These are phyloP conservation scores for Pseudoneurospora amorphoporcata DNA, from an alignment of 495 filamentous ascomycete genomes.

Conservation along the genomic window DNA sequence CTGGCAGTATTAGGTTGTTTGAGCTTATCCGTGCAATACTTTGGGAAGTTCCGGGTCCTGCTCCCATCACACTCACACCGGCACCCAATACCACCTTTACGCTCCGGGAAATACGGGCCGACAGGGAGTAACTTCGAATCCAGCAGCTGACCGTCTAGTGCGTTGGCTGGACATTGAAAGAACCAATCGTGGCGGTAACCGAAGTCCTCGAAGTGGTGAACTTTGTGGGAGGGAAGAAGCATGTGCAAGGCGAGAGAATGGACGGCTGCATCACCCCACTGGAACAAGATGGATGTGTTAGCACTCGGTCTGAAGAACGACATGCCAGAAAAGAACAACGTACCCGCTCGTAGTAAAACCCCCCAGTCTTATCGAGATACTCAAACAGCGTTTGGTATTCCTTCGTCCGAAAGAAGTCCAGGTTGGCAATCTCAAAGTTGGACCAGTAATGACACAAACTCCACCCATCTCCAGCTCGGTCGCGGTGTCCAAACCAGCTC, in stretches of 20 bases:
- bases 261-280: constrained; percentile 47
- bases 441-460: constrained; percentile 49
- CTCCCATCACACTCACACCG: constrained; percentile 34
- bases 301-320: not conserved
- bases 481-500: constrained; percentile 25
- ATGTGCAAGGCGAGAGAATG: constrained; percentile 41
- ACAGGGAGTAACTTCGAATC: constrained; percentile 22
- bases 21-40: constrained; percentile 26
- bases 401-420: constrained; percentile 41
- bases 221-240: constrained; percentile 37
- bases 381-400: constrained; percentile 38
- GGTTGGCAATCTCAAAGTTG: constrained; percentile 47
- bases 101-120: constrained; percentile 20
- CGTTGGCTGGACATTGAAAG: constrained; percentile 37
- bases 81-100: constrained; percentile 30
- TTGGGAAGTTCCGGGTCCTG: constrained; percentile 21
- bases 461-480: constrained; percentile 34
- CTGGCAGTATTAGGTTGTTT: constrained; percentile 27
- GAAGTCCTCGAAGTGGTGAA: constrained; percentile 45
- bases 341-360: constrained; percentile 45
- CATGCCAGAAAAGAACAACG: not conserved
- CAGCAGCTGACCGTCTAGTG: constrained; percentile 30
- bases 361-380: constrained; percentile 36
- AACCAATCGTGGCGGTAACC: constrained; percentile 43
- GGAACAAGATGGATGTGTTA: not conserved